Base-by-base conservation (phyloP, 164 flowering plant genomes). In the Paratinospora sagittata region DNA sequence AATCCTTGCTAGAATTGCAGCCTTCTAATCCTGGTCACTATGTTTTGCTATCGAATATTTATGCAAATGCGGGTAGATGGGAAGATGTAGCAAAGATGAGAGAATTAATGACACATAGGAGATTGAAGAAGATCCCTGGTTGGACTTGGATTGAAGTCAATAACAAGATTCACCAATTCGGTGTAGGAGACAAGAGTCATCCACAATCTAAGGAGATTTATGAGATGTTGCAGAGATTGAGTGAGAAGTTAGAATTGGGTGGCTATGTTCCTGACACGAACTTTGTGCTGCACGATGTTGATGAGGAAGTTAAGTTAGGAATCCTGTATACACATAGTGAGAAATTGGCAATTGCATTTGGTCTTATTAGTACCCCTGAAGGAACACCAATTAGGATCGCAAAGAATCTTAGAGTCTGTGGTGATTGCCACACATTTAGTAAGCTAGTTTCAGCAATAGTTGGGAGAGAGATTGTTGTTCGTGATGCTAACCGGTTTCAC, bases 401-500 rank as follows among this genome's bases (percentile, higher is more conserved):
- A 14, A 45, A 67, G 58, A 67, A 67, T 16, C 70, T 67, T n/a
- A 67, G 70, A 73, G 83, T 85, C 47, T 87, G 88, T 65, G 85
- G 83, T 23, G 89, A 87, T 63, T 87, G 89, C 68, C 88, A 87
- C 68, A 80, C 85, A 3, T 83, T 84, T 55, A 74, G 68, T 69
- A 88, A 86, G 71, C 67, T 81, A 12, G 76, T 79, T 34, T 86
- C 89, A 2, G 70, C 70, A 43, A 60, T 84, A 47, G 73, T 70
- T 27, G 23, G 49, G 69, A 76, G 87, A 73, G 71, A 72, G 72
- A 81, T 86, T 57, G 70, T 85, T 60, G 88, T 82, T 8, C 81
- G 86, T 70, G 89, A 88, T 82, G 79, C 81, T 47, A 86, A 82
- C 63, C 78, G 88, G 36, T 88, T 88, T 77, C 89, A 86, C 77